Conservation (phyloP, 2,329 filamentous ascomycete genomes). For the Didymella segeticola region DNA sequence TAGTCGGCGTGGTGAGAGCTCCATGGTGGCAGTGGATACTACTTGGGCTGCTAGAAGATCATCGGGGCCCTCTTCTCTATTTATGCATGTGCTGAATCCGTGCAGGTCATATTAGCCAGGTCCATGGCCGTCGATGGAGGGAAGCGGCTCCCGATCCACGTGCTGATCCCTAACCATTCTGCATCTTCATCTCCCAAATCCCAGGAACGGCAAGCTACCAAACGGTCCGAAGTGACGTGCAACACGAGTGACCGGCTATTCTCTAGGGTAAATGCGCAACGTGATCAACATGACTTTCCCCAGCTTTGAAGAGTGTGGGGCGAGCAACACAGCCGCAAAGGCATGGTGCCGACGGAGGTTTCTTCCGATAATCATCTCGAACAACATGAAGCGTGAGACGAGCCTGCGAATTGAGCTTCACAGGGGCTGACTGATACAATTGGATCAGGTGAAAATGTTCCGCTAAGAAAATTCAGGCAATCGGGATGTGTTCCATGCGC, state of each 20-base stretch:
- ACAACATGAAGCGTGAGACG: background rate
- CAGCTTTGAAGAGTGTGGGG: conserved; percentile 16
- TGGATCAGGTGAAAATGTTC: no score
- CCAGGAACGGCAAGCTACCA: conserved; percentile 5
- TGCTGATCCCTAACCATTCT: conserved; percentile 4
- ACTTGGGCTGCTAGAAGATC: conserved; percentile 6
- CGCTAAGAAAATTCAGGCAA: background rate
- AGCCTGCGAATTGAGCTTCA: background rate
- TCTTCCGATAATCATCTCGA: background rate
- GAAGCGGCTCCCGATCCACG: conserved; percentile 8
- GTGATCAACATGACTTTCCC: conserved; percentile 14
- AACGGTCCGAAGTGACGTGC: conserved; percentile 11
- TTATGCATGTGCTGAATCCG: conserved; percentile 13
- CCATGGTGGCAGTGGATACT: conserved; percentile 28
- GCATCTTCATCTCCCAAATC: conserved; percentile 1
- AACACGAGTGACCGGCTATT: conserved; percentile 12
- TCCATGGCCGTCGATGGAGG: background rate
- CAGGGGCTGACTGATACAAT: no score
- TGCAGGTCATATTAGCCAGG: conserved; percentile 16
- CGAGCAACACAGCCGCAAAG: conserved; percentile 4
- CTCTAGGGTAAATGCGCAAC: conserved; percentile 13
- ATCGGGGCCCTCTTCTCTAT: background rate
- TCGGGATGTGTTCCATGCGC: background rate
- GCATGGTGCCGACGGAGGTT: background rate
- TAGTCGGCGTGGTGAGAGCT: conserved; percentile 37